Conservation (phyloP, 768 basidiomycete species). For the Podaxis pistillaris region DNA sequence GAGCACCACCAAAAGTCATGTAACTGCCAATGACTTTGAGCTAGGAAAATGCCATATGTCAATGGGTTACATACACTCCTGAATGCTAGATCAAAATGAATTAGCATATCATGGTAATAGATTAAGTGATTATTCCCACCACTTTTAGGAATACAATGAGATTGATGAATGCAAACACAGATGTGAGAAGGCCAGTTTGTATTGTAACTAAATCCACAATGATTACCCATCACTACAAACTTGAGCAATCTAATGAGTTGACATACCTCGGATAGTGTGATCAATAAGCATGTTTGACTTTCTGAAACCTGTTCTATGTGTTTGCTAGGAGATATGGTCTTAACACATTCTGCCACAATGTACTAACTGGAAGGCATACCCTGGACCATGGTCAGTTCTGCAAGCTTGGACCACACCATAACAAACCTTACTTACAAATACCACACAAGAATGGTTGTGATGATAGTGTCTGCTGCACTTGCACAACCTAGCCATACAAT, state of each 20-base stretch:
- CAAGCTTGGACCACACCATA: not conserved
- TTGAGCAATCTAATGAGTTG: not conserved
- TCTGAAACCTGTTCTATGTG: slow-evolving; percentile 39
- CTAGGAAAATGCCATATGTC: not conserved
- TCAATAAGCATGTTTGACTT: slow-evolving; percentile 40
- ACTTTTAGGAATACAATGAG: slow-evolving; percentile 28
- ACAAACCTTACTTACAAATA: slow-evolving; percentile 32
- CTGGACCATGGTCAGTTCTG: not conserved
- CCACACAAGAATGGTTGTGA: slow-evolving; percentile 41
- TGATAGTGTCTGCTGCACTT: slow-evolving; percentile 38
- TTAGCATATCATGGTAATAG: not conserved
- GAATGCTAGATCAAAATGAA: slow-evolving; percentile 9
- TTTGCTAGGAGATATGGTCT: slow-evolving; percentile 24
- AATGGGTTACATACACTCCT: not conserved
- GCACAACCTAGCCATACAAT: slow-evolving; percentile 42
- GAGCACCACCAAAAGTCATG: slow-evolving; percentile 35
- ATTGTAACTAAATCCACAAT: slow-evolving; percentile 28
- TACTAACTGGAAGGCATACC: not conserved
- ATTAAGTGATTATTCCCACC: slow-evolving; percentile 17
- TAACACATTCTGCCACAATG: not conserved
- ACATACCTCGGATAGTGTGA: slow-evolving; percentile 37
- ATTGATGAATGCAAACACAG: slow-evolving; percentile 31
- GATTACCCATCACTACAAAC: not conserved
- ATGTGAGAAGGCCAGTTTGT: slow-evolving; percentile 35
- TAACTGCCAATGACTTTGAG: slow-evolving; percentile 23